Percentiles rank a stretch among this genome's conserved stretches.
phyloP scores from a whole-genome alignment of 2,329 filamentous ascomycete species.

The Fusarium continuum region DNA sequence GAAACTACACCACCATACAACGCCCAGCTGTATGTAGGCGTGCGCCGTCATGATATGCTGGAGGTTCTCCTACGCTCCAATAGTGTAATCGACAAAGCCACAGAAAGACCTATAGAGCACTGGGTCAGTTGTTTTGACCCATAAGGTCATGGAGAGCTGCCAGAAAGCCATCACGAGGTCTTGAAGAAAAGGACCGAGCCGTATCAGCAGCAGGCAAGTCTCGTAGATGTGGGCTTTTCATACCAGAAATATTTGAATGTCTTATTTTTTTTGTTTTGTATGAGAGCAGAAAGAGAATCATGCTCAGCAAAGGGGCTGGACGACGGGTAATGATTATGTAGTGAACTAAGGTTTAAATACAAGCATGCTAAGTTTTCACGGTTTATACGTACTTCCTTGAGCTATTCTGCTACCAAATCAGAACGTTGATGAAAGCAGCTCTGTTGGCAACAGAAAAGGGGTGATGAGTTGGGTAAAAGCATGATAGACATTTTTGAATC shows the following conservation, averaged over 20 bases:
- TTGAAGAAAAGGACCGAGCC: constrained; percentile 8
- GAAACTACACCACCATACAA: neutral
- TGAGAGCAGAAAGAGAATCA: neutral
- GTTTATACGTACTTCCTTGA: neutral
- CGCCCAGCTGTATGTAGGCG: neutral
- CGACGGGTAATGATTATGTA: constrained; percentile 32
- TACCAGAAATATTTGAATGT: constrained; percentile 13
- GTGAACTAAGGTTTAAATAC: constrained; percentile 17
- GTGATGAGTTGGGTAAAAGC: neutral
- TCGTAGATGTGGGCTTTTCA: constrained; percentile 2
- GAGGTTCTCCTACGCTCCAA: neutral
- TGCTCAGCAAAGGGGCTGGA: constrained; percentile 15
- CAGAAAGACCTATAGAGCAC: neutral
- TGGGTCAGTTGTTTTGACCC: neutral
- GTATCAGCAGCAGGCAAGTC: constrained; percentile 10
- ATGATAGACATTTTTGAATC: constrained; percentile 2
- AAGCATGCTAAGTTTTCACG: neutral
- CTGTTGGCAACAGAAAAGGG: neutral
- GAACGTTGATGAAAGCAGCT: neutral
- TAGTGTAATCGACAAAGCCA: neutral
- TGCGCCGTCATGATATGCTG: neutral
- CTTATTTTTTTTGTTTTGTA: constrained; percentile 18
- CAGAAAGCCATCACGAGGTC: constrained; percentile 1
- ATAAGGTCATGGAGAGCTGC: neutral
- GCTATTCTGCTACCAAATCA: neutral